Base-by-base conservation (phyloP, 345 rosid genomes). In the Hevea brasiliensis region DNA sequence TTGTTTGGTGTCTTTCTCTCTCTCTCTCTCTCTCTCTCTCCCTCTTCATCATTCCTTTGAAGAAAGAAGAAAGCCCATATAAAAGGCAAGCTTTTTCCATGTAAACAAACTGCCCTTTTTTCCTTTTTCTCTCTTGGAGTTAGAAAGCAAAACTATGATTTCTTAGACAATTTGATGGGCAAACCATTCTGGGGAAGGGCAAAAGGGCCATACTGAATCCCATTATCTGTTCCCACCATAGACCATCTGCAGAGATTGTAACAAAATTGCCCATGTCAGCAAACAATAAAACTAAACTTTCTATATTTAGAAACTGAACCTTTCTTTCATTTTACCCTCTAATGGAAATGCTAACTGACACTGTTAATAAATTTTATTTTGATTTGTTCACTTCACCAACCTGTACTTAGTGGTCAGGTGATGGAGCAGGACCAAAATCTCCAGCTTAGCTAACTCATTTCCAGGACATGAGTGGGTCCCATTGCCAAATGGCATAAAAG, bases 381-480 rank as follows among this genome's bases (percentile, higher is more conserved):
- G 1, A 2, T 13, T 47, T 47, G 12, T 44, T 47, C 2, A 13
- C 15, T 47, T 13, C 51, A 80, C 86, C 81, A 73, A 90, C 94
- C 94, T 90, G 93, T 91, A 91, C 85, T 87, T 88, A 44, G 95
- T 93, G 82, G 95, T 89, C 44, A 91, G 87, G 72, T 89, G 97
- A 80, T 93, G 97, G 40, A 93, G 89, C n/a, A 93, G 81, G n/a
- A 88, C 88, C 66, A 87, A 74, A 32, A 93, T 86, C 75, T 93
- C 95, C 80, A 91, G 76, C 83, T 87, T 93, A 20, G 98, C 97
- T 41, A 93, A 51, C 82, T 89, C 97, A 79, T 88, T 93, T 59
- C 98, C 98, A 3, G 95, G 98, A 81, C 98, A 93, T 56, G 95
- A 80, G 70, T 93, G 98, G 81, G 77, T 77, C 70, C 98, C 98